Conservation (phyloP, 2,329 filamentous ascomycete species). For the Penicillium sp. region DNA sequence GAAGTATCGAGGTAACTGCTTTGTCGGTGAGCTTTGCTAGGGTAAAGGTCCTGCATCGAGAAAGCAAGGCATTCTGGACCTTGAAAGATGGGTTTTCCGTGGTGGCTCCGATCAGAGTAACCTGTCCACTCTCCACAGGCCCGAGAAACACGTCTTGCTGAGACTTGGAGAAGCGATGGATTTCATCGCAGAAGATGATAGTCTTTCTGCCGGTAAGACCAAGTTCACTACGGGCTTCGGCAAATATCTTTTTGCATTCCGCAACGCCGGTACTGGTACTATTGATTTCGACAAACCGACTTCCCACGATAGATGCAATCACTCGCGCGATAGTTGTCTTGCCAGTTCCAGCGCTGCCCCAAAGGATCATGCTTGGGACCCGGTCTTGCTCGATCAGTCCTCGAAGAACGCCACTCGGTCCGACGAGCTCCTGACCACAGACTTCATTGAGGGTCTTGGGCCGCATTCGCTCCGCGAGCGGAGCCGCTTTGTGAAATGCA, state of each 20-base stretch:
- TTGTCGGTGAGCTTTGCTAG: constrained; percentile 66
- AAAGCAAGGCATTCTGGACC: constrained; percentile 78
- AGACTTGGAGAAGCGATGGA: constrained; percentile 81
- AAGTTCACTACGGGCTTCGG: constrained; percentile 74
- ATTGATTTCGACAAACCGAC: constrained; percentile 91
- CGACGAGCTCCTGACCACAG: constrained; percentile 86
- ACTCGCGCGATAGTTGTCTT: constrained; percentile 74
- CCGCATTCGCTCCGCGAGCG: constrained; percentile 89
- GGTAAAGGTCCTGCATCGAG: constrained; percentile 85
- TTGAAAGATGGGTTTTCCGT: constrained; percentile 97
- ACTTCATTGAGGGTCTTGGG: constrained; percentile 78
- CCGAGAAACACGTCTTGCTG: constrained; percentile 94
- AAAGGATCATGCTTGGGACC: constrained; percentile 92
- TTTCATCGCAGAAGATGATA: constrained; percentile 96
- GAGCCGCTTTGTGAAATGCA: constrained; percentile 63
- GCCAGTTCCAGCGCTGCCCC: constrained; percentile 50
- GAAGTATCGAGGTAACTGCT: constrained; percentile 66
- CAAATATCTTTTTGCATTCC: constrained; percentile 89
- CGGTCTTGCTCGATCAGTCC: constrained; percentile 78
- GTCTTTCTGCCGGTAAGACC: constrained; percentile 79
- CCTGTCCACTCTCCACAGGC: constrained; percentile 82
- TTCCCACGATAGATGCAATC: constrained; percentile 74
- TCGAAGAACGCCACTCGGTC: constrained; percentile 72
- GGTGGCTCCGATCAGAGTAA: constrained; percentile 89
- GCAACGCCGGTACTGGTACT: constrained; percentile 80